These are phyloP conservation scores for Groenewaldozyma salmanticensis DNA, from an alignment of 805 yeast genomes.

Conservation along the genomic window DNA sequence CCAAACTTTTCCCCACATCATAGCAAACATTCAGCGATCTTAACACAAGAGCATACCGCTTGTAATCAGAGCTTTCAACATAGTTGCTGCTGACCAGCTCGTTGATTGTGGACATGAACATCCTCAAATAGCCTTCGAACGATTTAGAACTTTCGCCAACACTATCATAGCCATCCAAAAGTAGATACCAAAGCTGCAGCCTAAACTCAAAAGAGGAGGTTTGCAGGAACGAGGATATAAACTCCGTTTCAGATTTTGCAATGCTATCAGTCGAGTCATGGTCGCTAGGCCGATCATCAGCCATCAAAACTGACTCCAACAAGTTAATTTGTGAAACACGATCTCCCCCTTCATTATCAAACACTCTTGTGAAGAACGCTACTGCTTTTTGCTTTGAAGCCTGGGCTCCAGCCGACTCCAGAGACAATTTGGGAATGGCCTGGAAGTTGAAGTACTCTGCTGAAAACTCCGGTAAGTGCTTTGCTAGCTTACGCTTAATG, in stretches of 20 bases:
- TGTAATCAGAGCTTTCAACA: constrained; percentile 18
- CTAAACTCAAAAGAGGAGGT: constrained; percentile 57
- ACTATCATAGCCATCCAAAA: constrained; percentile 46
- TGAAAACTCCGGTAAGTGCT: constrained; percentile 14
- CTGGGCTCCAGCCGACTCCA: constrained; percentile 45
- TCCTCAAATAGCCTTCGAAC: constrained; percentile 35
- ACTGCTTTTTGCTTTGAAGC: constrained; percentile 64
- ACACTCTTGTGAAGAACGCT: constrained; percentile 48
- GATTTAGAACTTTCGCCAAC: constrained; percentile 36
- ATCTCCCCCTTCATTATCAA: constrained; percentile 17
- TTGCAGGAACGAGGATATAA: constrained; percentile 53
- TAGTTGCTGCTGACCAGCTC: constrained; percentile 28
- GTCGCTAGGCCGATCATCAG: constrained; percentile 15
- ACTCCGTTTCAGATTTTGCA: constrained; percentile 30
- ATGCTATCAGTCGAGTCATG: neutral
- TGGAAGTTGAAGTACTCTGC: constrained; percentile 49
- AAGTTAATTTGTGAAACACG: constrained; percentile 10
- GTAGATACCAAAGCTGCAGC: constrained; percentile 64
- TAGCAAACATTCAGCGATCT: constrained; percentile 46
- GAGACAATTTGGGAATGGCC: constrained; percentile 47
- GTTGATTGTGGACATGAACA: constrained; percentile 36
- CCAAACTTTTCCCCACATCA: constrained; percentile 32
- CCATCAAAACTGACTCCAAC: constrained; percentile 29
- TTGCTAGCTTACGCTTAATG: constrained; percentile 12
- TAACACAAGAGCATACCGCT: constrained; percentile 37